Base-by-base conservation (phyloP, 352 stramenopile genomes). In the Phytophthora pseudosyringae region DNA sequence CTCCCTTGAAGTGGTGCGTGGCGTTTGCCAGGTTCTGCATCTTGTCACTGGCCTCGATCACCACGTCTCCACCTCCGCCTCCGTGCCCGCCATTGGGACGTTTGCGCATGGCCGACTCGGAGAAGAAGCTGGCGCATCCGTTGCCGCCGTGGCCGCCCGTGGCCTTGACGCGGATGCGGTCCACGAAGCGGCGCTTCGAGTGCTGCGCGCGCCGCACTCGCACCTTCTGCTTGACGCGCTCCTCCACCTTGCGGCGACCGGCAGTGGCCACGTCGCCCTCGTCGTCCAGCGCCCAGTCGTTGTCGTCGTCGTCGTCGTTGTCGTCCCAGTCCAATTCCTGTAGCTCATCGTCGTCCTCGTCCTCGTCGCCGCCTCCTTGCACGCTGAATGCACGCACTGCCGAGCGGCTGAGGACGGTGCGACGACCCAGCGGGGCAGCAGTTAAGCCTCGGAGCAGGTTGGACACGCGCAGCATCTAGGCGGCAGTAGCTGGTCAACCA, bases 111-210 rank as follows among this genome's bases (percentile, higher is more conserved):
- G 86, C 75, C 49, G 80, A 86, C 63, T 90, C 80, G 86, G 83
- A 83, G 72, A 94, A 90, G 52, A 94, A 96, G 51, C 88, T 96
- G 55, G 81, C 73, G 67, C 90, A 97, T 38, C 90, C 90, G 63
- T 97, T 95, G 64, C 90, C 90, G 33, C 90, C 90, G 53, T 96
- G 85, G 11, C 90, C 90, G 8, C 88, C 90, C 1, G 84, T 95
- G n/a, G 88, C 86, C 44, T 94, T 93, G 47, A 97, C 89, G 40
- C 90, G 82, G 58, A 97, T 94, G 68, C 88, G 84, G 71, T 97
- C 90, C 33, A 97, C 87, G 55, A 97, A 97, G 64, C 91, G 90
- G 12, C 87, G 85, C 81, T 95, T 96, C 31, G 85, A 90, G 73
- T 94, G 88, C 71, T 94, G 86, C 52, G 84, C 83, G 47, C 87